phyloP scores from a whole-genome alignment of 2,329 filamentous ascomycete species.

The Calonectria hawksworthii region DNA sequence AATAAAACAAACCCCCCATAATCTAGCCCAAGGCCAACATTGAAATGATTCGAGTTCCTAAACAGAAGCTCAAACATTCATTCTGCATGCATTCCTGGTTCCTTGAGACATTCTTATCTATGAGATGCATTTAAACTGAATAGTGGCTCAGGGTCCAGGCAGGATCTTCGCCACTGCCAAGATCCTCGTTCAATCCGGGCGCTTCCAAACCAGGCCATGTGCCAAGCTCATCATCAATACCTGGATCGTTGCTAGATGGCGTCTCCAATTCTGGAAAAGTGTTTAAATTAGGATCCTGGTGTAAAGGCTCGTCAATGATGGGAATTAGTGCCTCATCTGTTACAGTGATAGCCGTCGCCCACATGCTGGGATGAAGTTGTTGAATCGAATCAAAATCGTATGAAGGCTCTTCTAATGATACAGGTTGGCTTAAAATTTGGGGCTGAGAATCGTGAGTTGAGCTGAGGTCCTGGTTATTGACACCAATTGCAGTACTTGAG shows the following conservation, averaged over 20 bases:
- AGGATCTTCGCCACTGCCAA: not conserved
- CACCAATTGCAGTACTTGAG: not conserved
- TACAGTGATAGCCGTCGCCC: not conserved
- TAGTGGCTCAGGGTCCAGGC: not conserved
- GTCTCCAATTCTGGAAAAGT: not conserved
- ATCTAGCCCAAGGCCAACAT: not conserved
- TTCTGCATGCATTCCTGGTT: not conserved
- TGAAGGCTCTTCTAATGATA: not conserved
- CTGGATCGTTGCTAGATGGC: not conserved
- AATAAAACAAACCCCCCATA: too few species aligned
- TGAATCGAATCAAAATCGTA: not conserved
- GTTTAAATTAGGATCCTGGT: not conserved
- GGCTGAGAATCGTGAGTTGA: not conserved
- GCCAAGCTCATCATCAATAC: not conserved
- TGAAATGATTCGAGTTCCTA: not conserved
- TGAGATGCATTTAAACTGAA: not conserved
- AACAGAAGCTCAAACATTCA: not conserved
- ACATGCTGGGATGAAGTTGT: not conserved
- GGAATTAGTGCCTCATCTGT: not conserved
- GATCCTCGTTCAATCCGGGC: not conserved
- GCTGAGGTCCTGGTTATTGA: not conserved
- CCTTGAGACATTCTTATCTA: not conserved
- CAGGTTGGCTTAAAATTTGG: not conserved
- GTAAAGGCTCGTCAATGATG: not conserved
- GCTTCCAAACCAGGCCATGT: not conserved